Conservation (phyloP, 352 stramenopile species). For the Globisporangium viniferum region DNA sequence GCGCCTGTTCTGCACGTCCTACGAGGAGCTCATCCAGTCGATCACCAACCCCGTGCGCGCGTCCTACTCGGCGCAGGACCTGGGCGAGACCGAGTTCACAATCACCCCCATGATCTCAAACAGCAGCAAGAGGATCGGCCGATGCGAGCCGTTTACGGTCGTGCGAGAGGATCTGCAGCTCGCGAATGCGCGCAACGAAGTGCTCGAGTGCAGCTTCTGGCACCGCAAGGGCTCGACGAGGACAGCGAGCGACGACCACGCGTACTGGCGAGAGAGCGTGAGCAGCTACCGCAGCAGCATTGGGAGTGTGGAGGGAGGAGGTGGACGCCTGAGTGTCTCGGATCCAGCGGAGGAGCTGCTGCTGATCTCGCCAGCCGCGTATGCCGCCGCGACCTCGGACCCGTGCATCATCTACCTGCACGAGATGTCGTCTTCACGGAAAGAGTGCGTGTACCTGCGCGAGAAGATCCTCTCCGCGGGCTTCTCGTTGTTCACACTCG, state of each 20-base stretch:
- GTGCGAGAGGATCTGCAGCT: conserved; percentile 64
- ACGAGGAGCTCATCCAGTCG: conserved; percentile 72
- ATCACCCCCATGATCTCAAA: conserved; percentile 13
- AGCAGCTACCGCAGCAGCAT: conserved; percentile 27
- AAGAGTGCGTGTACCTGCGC: conserved; percentile 72
- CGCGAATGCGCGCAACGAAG: conserved; percentile 41
- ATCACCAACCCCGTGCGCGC: conserved; percentile 61
- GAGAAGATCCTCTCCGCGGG: conserved; percentile 44
- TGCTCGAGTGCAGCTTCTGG: conserved; percentile 77
- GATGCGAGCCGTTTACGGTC: conserved; percentile 9
- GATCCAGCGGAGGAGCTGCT: conserved; percentile 5
- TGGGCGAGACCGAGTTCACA: conserved; percentile 33
- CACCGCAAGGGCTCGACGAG: conserved; percentile 15
- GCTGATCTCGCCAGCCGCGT: conserved; percentile 9
- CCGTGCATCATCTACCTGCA: conserved; percentile 79
- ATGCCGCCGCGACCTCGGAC: conserved; percentile 7
- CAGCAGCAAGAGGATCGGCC: not conserved
- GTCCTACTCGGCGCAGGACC: conserved; percentile 48
- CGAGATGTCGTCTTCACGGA: conserved; percentile 72
- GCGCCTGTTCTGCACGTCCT: conserved; percentile 68
- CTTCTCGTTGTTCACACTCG: conserved; percentile 73
- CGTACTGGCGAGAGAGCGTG: conserved; percentile 18
- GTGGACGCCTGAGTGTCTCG: conserved; percentile 2
- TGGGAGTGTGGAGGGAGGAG: not conserved
- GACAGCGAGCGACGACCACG: not conserved